These are phyloP conservation scores for Spiraea crenata DNA, from an alignment of 331 rosid genomes.

Conservation along the genomic window DNA sequence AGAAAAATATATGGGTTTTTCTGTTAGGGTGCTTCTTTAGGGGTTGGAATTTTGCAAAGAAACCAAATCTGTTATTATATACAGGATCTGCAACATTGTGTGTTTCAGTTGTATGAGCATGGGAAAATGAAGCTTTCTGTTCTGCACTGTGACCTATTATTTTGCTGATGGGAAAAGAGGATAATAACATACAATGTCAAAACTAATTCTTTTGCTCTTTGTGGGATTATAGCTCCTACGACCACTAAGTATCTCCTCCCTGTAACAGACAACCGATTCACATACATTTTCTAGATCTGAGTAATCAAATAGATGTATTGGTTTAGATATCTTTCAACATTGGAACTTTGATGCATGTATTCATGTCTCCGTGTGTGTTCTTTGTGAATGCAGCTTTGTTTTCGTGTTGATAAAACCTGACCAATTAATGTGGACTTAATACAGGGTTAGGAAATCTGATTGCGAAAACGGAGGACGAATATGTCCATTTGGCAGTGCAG, in stretches of 20 bases:
- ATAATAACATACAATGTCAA: neutral
- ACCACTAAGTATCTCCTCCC: neutral
- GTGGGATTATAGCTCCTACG: neutral
- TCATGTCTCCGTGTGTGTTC: neutral
- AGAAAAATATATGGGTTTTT: too few relatives aligned
- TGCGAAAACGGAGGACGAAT: constrained; percentile 84
- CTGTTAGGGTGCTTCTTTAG: too few relatives aligned
- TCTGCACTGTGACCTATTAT: too few relatives aligned
- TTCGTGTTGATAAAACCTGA: neutral
- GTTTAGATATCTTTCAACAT: neutral
- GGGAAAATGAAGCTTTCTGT: too few relatives aligned
- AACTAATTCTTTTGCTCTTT: neutral
- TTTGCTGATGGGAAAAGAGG: neutral
- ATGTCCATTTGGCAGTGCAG: constrained; percentile 74
- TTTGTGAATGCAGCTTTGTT: neutral
- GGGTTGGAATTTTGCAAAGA: too few relatives aligned
- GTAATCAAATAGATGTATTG: neutral
- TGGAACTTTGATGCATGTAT: neutral
- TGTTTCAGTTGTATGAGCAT: too few relatives aligned
- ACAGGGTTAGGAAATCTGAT: constrained; percentile 69
- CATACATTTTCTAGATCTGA: neutral
- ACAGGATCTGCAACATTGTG: too few relatives aligned
- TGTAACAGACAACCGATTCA: neutral
- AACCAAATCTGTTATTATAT: too few relatives aligned
- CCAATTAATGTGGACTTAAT: neutral